Evolutionary conservation across 2,329 filamentous ascomycete species (phyloP).

Genomic region (Taxawa tesnikishii): DNA sequence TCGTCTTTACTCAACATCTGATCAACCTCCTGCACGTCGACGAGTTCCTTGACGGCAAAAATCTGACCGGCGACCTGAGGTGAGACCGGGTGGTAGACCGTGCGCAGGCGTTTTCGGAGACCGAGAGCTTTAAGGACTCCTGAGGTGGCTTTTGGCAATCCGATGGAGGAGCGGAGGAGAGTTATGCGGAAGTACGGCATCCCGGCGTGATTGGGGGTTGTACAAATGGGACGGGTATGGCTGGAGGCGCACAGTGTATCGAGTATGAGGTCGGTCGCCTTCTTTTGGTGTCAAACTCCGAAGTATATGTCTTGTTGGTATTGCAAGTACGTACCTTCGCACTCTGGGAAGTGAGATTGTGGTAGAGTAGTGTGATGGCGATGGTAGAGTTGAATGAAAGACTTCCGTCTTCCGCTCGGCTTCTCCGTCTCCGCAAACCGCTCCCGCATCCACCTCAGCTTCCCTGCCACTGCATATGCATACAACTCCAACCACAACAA

Average conservation of each 20-base stretch:
- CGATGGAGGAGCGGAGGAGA: conserved; percentile 79
- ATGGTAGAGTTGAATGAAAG: too few species aligned
- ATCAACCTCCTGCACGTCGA: conserved; percentile 69
- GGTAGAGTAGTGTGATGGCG: too few species aligned
- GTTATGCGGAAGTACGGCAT: conserved; percentile 88
- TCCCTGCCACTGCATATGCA: conserved; percentile 1
- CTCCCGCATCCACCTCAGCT: background rate
- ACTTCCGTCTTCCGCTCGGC: too few species aligned
- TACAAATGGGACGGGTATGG: too few species aligned
- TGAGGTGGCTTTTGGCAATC: conserved; percentile 62
- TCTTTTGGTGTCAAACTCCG: too few species aligned
- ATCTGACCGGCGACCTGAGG: conserved; percentile 79
- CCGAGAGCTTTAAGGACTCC: conserved; percentile 78
- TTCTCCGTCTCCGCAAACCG: background rate
- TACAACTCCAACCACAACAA: background rate
- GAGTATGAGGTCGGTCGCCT: too few species aligned
- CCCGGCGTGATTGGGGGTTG: too few species aligned
- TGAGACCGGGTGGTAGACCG: conserved; percentile 78
- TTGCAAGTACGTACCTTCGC: too few species aligned
- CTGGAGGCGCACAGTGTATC: too few species aligned
- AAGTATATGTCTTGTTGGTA: too few species aligned
- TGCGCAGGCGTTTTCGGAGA: conserved; percentile 70
- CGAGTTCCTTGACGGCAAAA: conserved; percentile 86
- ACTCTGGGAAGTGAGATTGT: too few species aligned
- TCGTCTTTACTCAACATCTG: conserved; percentile 50